Conservation (phyloP, 192 early-diverging fungal species). For the Coemansia sp. region DNA sequence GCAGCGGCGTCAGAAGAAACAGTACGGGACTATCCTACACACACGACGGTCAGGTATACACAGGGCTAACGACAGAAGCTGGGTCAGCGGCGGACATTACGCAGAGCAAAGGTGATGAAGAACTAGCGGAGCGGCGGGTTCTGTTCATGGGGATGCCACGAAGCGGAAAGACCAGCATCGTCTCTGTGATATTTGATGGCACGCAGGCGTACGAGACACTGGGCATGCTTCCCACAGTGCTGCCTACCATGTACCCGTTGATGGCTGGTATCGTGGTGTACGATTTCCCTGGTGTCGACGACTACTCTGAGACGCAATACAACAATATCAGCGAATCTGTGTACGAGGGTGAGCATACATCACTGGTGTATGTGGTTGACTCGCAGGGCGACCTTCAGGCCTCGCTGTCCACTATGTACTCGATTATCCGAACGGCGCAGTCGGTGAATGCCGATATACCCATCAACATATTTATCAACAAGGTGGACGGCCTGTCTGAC, state of each 20-base stretch:
- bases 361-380: slow-evolving; percentile 93
- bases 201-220: slow-evolving; percentile 37
- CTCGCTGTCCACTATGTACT: slow-evolving; percentile 72
- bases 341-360: slow-evolving; percentile 71
- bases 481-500: slow-evolving; percentile 93
- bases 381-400: slow-evolving; percentile 91
- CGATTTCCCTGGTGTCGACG: slow-evolving; percentile 91
- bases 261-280: slow-evolving; percentile 62
- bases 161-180: slow-evolving; percentile 55
- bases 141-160: slow-evolving; percentile 52
- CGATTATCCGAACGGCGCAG: slow-evolving; percentile 75
- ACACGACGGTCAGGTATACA: slow-evolving; percentile 10
- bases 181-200: slow-evolving; percentile 44
- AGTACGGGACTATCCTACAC: slow-evolving; percentile 16
- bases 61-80: slow-evolving; percentile 30
- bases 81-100: slow-evolving; percentile 21
- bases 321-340: slow-evolving; percentile 57
- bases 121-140: slow-evolving; percentile 47
- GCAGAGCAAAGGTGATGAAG: slow-evolving; percentile 14
- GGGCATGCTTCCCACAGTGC: slow-evolving; percentile 39
- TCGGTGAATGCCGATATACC: slow-evolving; percentile 80
- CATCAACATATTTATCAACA: slow-evolving; percentile 96
- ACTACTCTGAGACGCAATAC: slow-evolving; percentile 73
- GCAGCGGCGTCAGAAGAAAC: slow-evolving; percentile 2
- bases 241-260: slow-evolving; percentile 38